Base-by-base conservation (phyloP, 1,284 basidiomycete genomes). In the Sutorius eximius region DNA sequence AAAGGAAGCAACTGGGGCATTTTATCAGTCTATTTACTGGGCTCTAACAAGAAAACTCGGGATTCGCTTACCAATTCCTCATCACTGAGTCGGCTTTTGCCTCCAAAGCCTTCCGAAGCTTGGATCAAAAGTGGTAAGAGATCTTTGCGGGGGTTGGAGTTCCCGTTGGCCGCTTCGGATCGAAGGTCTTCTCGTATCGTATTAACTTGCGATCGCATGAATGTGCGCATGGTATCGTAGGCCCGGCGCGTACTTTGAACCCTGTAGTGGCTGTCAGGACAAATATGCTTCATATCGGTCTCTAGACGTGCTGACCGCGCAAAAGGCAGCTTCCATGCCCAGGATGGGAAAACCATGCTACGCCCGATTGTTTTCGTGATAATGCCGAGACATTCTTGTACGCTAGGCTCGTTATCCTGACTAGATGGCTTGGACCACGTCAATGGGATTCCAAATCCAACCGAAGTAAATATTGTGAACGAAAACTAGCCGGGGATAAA, bases 361-460 rank as follows among this genome's bases (percentile, higher is more conserved):
- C 74, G 49, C 42, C 73, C 37, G 20, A 61, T 49, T 0, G 69
- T 66, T 24, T 73, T 69, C 0, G 71, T 62, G n/a, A 76, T 68
- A 7, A 78, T 59, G 0, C 69, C 63, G 13, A 82, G 64, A 5
- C 77, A 75, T 59, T 78, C 71, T 57, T 76, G 75, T 0, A 80
- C 40, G 3, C 75, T 69, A 68, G 77, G 75, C 5, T 58, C 65
- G 10, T 74, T 76, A 53, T 76, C 70, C 7, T 59, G 68, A 18
- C 73, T 70, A 2, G 72, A 43, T 7, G 55, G 47, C 10, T 59
- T 52, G n/a, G 59, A 49, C 82, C 82, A 83, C 27, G 65, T 68
- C 52, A 80, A 77, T 0, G 75, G 69, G 33, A 78, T 69, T 5
- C 81, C 82, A 53, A 82, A 82, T 1, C 78, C 81, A 56, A 80